Percentiles rank a stretch among this genome's conserved stretches.
phyloP scores from a whole-genome alignment of 148 eudicot species.

The Rhododendron griersonianum region DNA sequence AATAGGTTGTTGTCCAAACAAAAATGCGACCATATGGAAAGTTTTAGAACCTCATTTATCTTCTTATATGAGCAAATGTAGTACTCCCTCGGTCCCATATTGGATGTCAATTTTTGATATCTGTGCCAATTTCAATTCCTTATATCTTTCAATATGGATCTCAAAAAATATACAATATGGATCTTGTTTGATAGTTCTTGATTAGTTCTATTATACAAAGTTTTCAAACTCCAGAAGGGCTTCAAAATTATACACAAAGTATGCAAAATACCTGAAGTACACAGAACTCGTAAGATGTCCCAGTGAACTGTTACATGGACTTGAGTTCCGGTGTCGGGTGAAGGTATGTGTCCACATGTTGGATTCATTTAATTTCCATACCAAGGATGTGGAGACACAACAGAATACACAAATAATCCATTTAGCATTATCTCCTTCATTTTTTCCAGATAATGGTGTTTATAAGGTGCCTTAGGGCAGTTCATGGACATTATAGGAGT shows the following conservation, averaged over 20 bases:
- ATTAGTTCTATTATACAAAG: no score
- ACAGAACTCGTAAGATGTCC: background rate
- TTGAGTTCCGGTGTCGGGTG: background rate
- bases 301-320: background rate
- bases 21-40: background rate
- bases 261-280: background rate
- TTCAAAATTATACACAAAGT: background rate
- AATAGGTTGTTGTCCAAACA: background rate
- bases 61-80: background rate
- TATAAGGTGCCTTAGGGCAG: background rate
- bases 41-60: background rate
- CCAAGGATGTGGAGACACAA: background rate
- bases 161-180: no score
- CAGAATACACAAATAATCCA: background rate
- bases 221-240: background rate
- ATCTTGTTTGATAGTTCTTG: no score
- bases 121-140: no score
- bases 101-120: no score
- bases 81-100: background rate
- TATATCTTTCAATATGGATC: no score
- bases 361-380: background rate
- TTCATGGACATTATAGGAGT: background rate
- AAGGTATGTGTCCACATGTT: background rate
- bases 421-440: background rate
- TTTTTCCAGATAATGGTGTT: background rate